Evolutionary conservation across 164 flowering plant species (phyloP).

Genomic region (Vitis cinerea): DNA sequence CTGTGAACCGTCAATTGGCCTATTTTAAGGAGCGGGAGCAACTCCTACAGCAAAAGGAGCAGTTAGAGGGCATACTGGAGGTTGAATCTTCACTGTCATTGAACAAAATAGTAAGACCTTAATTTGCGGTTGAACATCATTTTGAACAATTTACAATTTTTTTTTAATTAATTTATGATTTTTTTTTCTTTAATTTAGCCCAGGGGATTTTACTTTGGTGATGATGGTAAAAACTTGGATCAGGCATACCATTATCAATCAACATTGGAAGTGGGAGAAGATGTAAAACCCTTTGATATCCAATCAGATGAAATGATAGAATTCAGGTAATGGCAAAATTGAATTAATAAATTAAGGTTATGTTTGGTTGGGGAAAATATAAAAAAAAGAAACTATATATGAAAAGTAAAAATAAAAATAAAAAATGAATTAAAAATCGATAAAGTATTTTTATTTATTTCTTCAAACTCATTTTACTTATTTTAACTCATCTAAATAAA

Average conservation of each 20-base stretch:
- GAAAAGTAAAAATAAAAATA: no score
- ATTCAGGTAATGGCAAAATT: no score
- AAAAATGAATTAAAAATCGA: no score
- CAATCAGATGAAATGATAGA: neutral
- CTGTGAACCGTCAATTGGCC: neutral
- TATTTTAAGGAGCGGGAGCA: neutral
- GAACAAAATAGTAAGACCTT: no score
- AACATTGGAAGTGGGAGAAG: conserved; percentile 7
- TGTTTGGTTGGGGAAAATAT: no score
- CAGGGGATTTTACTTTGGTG: neutral
- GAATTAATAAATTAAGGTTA: no score
- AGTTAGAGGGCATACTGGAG: neutral
- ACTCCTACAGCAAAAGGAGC: neutral
- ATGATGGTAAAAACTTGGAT: neutral
- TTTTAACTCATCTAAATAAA: no score
- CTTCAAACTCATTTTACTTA: no score
- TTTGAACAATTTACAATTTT: neutral
- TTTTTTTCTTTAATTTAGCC: neutral
- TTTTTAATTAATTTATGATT: neutral
- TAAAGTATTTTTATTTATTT: no score
- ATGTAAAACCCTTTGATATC: conserved; percentile 3
- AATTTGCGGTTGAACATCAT: neutral
- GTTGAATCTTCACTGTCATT: neutral
- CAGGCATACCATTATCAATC: conserved; percentile 1
- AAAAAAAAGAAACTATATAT: no score